Evolutionary conservation across 2,329 filamentous ascomycete genomes (phyloP).

Genomic region (Fusarium staphyleae): DNA sequence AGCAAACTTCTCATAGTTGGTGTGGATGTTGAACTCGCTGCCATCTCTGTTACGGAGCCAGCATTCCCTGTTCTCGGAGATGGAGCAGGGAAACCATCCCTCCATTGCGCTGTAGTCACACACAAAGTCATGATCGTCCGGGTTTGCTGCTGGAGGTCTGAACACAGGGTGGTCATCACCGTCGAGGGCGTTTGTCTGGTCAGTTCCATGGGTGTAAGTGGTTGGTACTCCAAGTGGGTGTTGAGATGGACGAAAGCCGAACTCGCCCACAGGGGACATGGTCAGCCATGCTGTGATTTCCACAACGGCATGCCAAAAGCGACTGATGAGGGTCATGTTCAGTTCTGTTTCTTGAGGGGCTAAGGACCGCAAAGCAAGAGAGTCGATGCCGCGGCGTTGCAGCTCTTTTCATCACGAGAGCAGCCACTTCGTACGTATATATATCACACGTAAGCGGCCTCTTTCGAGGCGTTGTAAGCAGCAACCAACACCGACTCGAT

Average conservation of each 20-base stretch:
- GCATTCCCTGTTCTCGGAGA: slow-evolving; percentile 35
- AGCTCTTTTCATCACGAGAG: no score
- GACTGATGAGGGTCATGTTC: slow-evolving; percentile 18
- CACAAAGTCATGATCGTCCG: slow-evolving; percentile 26
- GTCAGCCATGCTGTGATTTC: slow-evolving; percentile 31
- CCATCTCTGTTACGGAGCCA: slow-evolving; percentile 38
- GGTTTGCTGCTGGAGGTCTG: slow-evolving; percentile 15
- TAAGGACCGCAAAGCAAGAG: not conserved
- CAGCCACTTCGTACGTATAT: not conserved
- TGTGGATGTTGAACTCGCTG: slow-evolving; percentile 38
- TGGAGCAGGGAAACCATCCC: slow-evolving; percentile 37
- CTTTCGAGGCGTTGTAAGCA: not conserved
- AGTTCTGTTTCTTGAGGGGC: not conserved
- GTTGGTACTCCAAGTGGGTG: slow-evolving; percentile 17
- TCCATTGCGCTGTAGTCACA: slow-evolving; percentile 40
- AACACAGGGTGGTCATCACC: slow-evolving; percentile 16
- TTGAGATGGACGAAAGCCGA: slow-evolving; percentile 7
- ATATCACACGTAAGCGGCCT: not conserved
- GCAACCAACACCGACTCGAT: not conserved
- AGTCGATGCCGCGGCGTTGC: no score
- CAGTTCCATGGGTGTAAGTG: not conserved
- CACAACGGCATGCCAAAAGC: slow-evolving; percentile 31
- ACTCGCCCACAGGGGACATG: slow-evolving; percentile 22
- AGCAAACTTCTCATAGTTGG: slow-evolving; percentile 38
- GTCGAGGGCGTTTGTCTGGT: not conserved